Conservation (phyloP, 192 early-diverging fungal genomes). For the Coemansia sp. region DNA sequence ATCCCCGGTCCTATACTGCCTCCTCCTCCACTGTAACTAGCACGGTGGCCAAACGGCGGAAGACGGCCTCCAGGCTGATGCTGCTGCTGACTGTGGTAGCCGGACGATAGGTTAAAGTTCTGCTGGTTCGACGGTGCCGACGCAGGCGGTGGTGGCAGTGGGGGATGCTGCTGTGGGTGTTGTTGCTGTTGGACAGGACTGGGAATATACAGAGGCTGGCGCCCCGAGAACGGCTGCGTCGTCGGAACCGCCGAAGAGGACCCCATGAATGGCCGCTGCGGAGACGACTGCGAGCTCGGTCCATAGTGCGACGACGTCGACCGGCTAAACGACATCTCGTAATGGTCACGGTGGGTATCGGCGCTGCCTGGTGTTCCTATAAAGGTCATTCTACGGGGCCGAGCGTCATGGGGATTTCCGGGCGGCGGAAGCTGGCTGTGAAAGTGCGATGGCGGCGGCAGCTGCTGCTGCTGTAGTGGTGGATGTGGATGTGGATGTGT, state of each 20-base stretch:
- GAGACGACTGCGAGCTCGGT: conserved; percentile 28
- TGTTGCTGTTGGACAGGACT: background rate
- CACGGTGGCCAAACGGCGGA: conserved; percentile 21
- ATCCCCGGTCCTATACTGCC: background rate
- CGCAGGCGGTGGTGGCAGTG: conserved; percentile 18
- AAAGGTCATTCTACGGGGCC: conserved; percentile 46
- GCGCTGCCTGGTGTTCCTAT: conserved; percentile 17
- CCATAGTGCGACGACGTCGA: conserved; percentile 33
- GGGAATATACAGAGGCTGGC: conserved; percentile 20
- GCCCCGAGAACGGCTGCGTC: conserved; percentile 1
- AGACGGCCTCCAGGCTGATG: conserved; percentile 3
- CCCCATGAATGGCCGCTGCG: conserved; percentile 26
- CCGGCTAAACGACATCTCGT: conserved; percentile 50
- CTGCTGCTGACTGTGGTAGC: background rate
- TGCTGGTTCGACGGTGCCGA: conserved; percentile 46
- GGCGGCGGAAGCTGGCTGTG: conserved; percentile 11
- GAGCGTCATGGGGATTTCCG: conserved; percentile 16
- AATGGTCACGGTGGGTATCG: conserved; percentile 42
- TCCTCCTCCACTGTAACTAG: conserved; percentile 8
- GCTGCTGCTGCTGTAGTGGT: conserved; percentile 1
- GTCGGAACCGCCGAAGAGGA: background rate
- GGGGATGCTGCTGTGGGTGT: background rate
- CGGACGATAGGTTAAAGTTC: conserved; percentile 13
- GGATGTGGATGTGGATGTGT: background rate
- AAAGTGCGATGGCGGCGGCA: conserved; percentile 11